Base-by-base conservation (phyloP, 306 rosid genomes). In the Prunus mume region DNA sequence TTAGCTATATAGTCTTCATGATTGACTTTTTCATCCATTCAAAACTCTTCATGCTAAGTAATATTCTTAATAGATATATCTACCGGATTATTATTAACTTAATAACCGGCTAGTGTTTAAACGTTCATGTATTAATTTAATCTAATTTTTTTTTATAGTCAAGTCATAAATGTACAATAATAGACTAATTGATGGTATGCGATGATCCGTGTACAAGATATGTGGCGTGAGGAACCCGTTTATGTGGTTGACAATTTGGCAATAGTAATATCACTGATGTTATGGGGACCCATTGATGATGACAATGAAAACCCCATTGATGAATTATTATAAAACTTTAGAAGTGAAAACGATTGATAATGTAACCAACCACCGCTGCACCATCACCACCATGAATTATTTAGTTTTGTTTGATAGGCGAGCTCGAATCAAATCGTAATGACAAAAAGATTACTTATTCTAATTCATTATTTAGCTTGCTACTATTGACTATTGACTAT, bases 171-270 rank as follows among this genome's bases (percentile, higher is more conserved):
- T 38, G 43, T 7, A 38, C 57, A 43, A 73, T 58, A 24, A 60
- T 58, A 65, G n/a, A 7, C 20, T 22, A 2, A 22, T 72, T 56
- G 67, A 7, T 38, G 0, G 6, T 30, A 55, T 12, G 43, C 47
- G 54, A 67, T 71, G 17, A 41, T 57, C 47, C 25, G 45, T 12
- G 55, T 32, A 24, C 38, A 12, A n/a, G 5, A 32, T 68, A 52
- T 63, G 73, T 81, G 64, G 73, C 84, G 84, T 75, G 55, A 68
- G 71, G 66, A 62, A 75, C 14, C 57, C 64, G 72, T 43, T 69
- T 24, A 30, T 52, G 10, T 41, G 20, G 76, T 63, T 75, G 84
- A 75, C 80, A 63, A 60, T 32, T 65, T 30, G 19, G 43, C 43
- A 30, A 30, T 63, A 63, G 7, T 28, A 4, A 25, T 30, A 12